Conservation (phyloP, 331 rosid genomes). For the Acacia pycnantha region DNA sequence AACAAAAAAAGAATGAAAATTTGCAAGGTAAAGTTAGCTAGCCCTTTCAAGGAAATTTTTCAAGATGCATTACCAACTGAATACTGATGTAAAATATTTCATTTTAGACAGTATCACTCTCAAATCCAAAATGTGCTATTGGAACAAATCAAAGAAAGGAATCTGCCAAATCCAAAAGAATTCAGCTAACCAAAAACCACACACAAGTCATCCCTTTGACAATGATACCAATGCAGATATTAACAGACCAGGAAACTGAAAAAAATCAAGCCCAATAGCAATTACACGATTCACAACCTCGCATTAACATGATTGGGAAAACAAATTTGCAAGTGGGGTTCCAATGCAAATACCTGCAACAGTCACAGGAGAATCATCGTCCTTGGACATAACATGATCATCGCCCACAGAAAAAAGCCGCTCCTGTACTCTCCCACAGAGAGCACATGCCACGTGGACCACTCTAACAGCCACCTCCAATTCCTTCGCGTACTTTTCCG, state of each 20-base stretch:
- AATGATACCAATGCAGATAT: constrained; percentile 19
- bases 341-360: constrained; percentile 67
- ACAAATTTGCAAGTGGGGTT: neutral
- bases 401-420: constrained; percentile 39
- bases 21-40: neutral
- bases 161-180: constrained; percentile 10
- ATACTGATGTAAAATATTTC: neutral
- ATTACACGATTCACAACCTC: constrained; percentile 8
- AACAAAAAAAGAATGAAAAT: neutral
- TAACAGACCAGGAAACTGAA: neutral
- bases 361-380: constrained; percentile 93
- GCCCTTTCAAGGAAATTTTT: neutral
- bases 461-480: constrained; percentile 84
- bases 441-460: constrained; percentile 81
- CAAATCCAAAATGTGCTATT: neutral
- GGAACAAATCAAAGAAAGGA: neutral
- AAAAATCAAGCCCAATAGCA: constrained; percentile 1
- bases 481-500: constrained; percentile 53
- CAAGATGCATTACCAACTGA: neutral
- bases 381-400: constrained; percentile 65
- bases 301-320: neutral
- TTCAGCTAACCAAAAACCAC: constrained; percentile 4
- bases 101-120: neutral
- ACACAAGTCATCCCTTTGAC: neutral
- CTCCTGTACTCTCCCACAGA: constrained; percentile 79